Conservation (phyloP, 2,329 filamentous ascomycete genomes). For the Simplicillium sp. region DNA sequence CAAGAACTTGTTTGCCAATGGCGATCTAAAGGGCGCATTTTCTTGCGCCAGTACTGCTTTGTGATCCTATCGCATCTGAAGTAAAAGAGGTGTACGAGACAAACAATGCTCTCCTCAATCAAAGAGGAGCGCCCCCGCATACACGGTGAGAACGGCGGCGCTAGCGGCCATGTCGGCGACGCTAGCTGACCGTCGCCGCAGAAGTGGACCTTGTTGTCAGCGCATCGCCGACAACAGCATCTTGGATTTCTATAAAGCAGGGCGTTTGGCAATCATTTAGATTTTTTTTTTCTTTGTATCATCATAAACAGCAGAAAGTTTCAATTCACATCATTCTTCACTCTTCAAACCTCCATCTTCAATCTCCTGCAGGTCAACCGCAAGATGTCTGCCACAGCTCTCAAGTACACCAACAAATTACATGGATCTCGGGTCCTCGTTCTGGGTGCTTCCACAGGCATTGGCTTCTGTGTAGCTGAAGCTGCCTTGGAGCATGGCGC, state of each 20-base stretch:
- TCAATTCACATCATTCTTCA: not conserved
- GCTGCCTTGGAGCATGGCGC: constrained; percentile 44
- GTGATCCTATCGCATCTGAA: no score
- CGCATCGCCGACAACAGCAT: no score
- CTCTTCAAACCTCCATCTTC: not conserved
- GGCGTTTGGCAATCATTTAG: no score
- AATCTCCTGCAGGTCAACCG: not conserved
- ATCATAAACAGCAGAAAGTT: not conserved
- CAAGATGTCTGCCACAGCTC: constrained; percentile 3
- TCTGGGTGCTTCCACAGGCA: constrained; percentile 54
- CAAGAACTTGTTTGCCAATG: no score
- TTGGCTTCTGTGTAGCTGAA: constrained; percentile 53
- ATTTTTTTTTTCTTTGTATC: not conserved
- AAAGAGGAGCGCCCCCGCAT: no score
- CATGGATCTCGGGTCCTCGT: constrained; percentile 38
- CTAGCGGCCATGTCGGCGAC: not conserved
- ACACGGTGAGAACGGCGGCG: no score
- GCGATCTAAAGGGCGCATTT: no score
- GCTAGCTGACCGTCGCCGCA: not conserved
- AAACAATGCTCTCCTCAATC: no score
- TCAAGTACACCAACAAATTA: constrained; percentile 23
- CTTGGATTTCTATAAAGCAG: no score
- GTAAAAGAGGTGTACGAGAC: no score
- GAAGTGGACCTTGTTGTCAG: no score
- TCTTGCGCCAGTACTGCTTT: no score